Evolutionary conservation across 2,329 filamentous ascomycete genomes (phyloP), one percentile per base, ranked within the genome.

Genomic region (Podosphaera fusca): DNA sequence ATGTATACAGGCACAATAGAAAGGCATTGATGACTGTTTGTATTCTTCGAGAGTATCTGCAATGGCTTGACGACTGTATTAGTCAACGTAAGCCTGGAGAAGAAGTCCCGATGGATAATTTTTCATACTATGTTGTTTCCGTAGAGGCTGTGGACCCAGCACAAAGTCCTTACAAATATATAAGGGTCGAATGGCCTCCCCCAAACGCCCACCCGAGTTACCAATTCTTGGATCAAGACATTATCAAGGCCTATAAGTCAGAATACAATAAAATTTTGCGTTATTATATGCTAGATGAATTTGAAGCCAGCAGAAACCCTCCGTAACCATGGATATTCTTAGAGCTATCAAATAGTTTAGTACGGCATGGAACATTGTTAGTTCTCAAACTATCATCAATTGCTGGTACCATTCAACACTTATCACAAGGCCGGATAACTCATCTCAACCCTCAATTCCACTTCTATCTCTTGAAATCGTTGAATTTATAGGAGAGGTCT

Each of bases 21-120:
- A 49, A 49, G 31, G 55, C 55, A 49, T 56, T 21, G 55, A 56
- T 56, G 33, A 56, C 31, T 49, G 35, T 6, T 30, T 14, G n/a
- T 35, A 56, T 56, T 49, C 47, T 56, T n/a, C 8, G 3, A 14
- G 55, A 56, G 50, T 56, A 31, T 30, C 55, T 56, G 30, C 31
- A 35, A 21, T 21, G 10, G 12, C 35, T 56, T 36, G 33, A 49
- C n/a, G 14, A 6, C 3, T 9, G 36, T 8, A 35, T 56, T 49
- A 10, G 42, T 4, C 3, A 29, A 3, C 35, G 14, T 3, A 40
- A 45, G 38, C 21, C 21, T 21, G 21, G 21, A 21, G 45, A 49
- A 34, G 30, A 49, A 8, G 40, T 56, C 38, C 35, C 30, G 29
- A 56, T 56, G 33, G 55, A 56, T 49, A 56, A 56, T 34, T 56